Conservation (phyloP, 306 rosid species). For the Casuarina glauca region DNA sequence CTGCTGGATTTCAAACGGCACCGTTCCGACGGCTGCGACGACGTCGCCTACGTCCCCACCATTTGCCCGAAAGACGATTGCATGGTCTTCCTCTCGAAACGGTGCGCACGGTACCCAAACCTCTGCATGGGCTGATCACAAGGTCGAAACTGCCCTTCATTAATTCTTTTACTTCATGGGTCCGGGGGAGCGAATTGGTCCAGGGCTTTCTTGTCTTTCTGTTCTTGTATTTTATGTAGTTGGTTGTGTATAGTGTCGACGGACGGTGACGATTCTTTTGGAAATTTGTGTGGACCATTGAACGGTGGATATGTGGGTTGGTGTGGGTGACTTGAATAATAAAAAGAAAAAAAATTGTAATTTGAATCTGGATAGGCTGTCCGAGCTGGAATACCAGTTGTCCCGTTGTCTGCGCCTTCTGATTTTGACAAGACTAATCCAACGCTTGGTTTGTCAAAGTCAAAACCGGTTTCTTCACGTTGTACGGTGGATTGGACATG, state of each 20-base stretch:
- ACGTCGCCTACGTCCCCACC: slow-evolving; percentile 65
- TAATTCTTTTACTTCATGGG: too few species aligned
- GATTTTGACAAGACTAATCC: background rate
- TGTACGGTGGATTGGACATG: too few species aligned
- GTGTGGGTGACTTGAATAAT: slow-evolving; percentile 33
- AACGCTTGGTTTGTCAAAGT: background rate
- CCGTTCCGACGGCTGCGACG: slow-evolving; percentile 86
- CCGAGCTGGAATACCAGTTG: background rate
- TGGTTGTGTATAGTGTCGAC: slow-evolving; percentile 8
- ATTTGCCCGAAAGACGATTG: slow-evolving; percentile 92
- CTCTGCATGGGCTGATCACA: slow-evolving; percentile 12
- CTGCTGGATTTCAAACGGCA: slow-evolving; percentile 77
- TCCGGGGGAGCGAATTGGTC: background rate
- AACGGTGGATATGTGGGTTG: slow-evolving; percentile 42
- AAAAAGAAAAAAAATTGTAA: background rate
- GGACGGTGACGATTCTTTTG: slow-evolving; percentile 27
- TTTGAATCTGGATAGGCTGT: background rate
- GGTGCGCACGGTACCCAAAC: slow-evolving; percentile 53
- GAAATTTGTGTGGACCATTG: slow-evolving; percentile 30
- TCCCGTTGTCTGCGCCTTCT: background rate
- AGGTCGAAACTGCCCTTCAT: slow-evolving; percentile 15
- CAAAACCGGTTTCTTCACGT: too few species aligned
- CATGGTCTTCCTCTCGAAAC: slow-evolving; percentile 49
- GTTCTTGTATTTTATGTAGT: background rate
- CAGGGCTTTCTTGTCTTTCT: background rate